Base-by-base conservation (phyloP, 495 filamentous ascomycete species). In the Parachaetomium inaequale region DNA sequence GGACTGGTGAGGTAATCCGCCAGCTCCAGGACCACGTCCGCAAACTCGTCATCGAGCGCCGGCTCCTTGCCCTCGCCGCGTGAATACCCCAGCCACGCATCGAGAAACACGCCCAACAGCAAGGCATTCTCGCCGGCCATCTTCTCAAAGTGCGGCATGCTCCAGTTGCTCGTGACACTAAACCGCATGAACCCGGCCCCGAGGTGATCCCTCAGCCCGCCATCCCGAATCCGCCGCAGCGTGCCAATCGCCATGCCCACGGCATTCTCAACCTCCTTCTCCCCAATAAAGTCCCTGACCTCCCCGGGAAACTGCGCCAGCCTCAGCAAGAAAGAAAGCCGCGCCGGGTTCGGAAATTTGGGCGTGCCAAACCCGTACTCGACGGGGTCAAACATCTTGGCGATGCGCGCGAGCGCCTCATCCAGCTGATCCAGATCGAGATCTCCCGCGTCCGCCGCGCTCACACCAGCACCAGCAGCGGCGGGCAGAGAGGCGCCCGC, bases 101-200 rank as follows among this genome's bases (percentile, higher is more conserved):
- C 93, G 7, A 96, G 80, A 69, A 95, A 98, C 25, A 91, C 83
- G 62, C 89, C 83, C 15, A 98, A 75, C 14, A 98, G 83, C 63
- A 97, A 88, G 8, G 89, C 91, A 66, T 98, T 93, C 70, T 98
- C 95, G 59, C 93, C 93, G 3, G 97, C 84, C 91, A 98, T 96
- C 81, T 98, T 98, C 75, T 98, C 94, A 69, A 98, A 98, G 69
- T 96, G 93, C 26, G 94, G 94, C 43, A 98, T 74, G 58, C 84
- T 87, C 94, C 94, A 98, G 73, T 97, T 88, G 28, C 82, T 76
- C 7, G 94, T 98, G 7, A 96, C 88, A 40, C 91, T 95, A 66
- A 96, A 96, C 51, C 94, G 81, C 52, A 92, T 85, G 69, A 98
- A 96, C 4, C 94, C 94, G 4, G 65, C 85, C 3, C 94, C 95